These are phyloP conservation scores for Lecanosticta acicola DNA, from an alignment of 2,329 filamentous ascomycete species.

Conservation along the genomic window DNA sequence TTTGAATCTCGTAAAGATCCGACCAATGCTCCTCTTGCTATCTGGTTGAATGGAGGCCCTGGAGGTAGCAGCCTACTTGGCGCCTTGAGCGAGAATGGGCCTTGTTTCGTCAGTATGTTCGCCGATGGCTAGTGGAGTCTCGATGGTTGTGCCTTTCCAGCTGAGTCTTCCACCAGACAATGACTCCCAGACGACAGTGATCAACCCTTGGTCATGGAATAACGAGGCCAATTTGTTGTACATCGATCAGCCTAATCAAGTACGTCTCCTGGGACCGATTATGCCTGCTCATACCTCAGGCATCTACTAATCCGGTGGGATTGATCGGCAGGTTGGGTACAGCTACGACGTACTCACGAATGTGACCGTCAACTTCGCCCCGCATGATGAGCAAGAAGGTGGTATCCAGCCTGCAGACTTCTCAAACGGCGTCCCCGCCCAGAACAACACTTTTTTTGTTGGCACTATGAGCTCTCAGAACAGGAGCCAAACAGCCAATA, in stretches of 20 bases:
- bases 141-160: background rate
- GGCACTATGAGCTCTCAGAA: constrained; percentile 59
- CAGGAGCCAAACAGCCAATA: constrained; percentile 24
- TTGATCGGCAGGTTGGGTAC: constrained; percentile 33
- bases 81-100: constrained; percentile 33
- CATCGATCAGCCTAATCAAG: constrained; percentile 22
- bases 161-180: constrained; percentile 9
- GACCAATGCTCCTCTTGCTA: constrained; percentile 50
- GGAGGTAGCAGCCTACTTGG: constrained; percentile 52
- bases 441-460: constrained; percentile 29
- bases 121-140: background rate
- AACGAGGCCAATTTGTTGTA: constrained; percentile 57
- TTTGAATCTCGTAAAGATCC: constrained; percentile 56
- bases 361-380: constrained; percentile 12
- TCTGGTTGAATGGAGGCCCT: constrained; percentile 59
- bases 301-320: no score
- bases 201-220: constrained; percentile 57
- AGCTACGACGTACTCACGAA: constrained; percentile 32
- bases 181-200: constrained; percentile 24
- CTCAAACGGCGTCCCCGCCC: constrained; percentile 34
- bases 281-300: no score
- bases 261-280: no score
- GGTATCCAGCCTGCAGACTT: constrained; percentile 20
- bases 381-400: constrained; percentile 1
- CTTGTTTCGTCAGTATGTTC: constrained; percentile 34